Evolutionary conservation across 1,284 basidiomycete genomes (phyloP).

Genomic region (Trichosporon faecale): DNA sequence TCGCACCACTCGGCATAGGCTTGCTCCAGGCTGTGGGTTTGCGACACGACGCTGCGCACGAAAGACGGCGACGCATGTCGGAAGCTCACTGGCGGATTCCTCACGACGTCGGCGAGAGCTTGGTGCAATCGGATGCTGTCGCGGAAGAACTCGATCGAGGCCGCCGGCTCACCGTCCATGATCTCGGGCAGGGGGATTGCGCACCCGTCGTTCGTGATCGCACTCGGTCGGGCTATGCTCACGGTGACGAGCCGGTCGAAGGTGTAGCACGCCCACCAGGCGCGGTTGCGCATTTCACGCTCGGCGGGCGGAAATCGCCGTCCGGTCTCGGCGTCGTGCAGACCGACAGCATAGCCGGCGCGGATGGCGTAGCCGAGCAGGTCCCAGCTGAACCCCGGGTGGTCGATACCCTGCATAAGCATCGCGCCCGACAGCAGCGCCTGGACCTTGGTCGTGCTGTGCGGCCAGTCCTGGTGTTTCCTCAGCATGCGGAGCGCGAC

Average conservation of each 20-base stretch:
- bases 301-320: conserved; percentile 10
- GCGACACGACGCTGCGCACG: conserved; percentile 4
- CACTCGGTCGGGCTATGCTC: conserved; percentile 19
- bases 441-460: conserved; percentile 24
- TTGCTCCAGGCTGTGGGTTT: conserved; percentile 21
- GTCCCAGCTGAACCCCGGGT: conserved; percentile 24
- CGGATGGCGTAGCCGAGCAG: conserved; percentile 25
- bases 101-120: conserved; percentile 20
- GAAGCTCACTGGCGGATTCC: conserved; percentile 16
- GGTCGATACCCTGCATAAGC: conserved; percentile 27
- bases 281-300: conserved; percentile 23
- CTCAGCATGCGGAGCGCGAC: conserved; percentile 20
- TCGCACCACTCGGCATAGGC: conserved; percentile 26
- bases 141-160: conserved; percentile 15
- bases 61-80: conserved; percentile 8
- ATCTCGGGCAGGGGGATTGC: conserved; percentile 13
- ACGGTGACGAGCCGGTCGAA: conserved; percentile 26
- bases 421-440: conserved; percentile 23
- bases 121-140: conserved; percentile 23
- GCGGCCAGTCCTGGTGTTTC: conserved; percentile 27
- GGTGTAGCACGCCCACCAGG: conserved; percentile 28
- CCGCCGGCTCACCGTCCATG: conserved; percentile 15
- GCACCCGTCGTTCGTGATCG: conserved; percentile 14
- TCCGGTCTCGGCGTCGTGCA: conserved; percentile 20
- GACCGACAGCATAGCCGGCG: conserved; percentile 24